Base-by-base conservation (phyloP, 2,329 filamentous ascomycete genomes). In the Stromatinia cepivora region DNA sequence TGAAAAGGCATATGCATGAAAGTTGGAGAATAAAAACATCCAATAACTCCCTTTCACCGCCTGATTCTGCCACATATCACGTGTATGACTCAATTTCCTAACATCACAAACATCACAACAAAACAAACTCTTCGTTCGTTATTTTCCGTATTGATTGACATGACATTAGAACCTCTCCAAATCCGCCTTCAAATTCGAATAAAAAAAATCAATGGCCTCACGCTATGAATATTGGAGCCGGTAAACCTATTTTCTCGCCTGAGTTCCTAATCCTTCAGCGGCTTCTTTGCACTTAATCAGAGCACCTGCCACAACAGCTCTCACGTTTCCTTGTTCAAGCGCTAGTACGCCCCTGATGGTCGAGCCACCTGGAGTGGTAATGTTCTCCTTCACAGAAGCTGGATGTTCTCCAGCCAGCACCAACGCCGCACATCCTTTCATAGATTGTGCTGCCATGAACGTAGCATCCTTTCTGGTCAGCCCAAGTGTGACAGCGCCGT, bases 401-500 rank as follows among this genome's bases (percentile, higher is more conserved):
- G 85, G 48, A 83, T 83, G 36, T 78, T 85, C 50, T 83, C 84
- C 70, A 82, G 83, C 8, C 83, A 85, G 70, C 81, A 80, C 56
- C 73, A 73, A 65, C 79, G 82, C 20, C 86, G 84, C 74, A 75
- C 81, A 46, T 66, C 66, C 75, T 88, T 86, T 71, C 81, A 84
- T 56, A 83, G 85, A 69, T 88, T 86, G 48, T 58, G 54, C 45
- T 52, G 52, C 31, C 70, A 70, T 62, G n/a, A 67, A n/a, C 53
- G 81, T 80, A 25, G 84, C 85, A 72, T 93, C 91, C 72, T 82
- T 83, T 58, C 84, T 87, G 74, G 83, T 83, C 69, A 85, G 87
- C 48, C 85, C 85, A 15, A 63, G 39, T 34, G 58, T 48, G 9
- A 68, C 66, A 42, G 66, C 66, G 34, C 66, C 66, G 46, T 68